A percentile compares a stretch with the other conserved stretches of the same genome.
phyloP scores from a whole-genome alignment of 768 basidiomycete species.

The Serendipita vermifera region DNA sequence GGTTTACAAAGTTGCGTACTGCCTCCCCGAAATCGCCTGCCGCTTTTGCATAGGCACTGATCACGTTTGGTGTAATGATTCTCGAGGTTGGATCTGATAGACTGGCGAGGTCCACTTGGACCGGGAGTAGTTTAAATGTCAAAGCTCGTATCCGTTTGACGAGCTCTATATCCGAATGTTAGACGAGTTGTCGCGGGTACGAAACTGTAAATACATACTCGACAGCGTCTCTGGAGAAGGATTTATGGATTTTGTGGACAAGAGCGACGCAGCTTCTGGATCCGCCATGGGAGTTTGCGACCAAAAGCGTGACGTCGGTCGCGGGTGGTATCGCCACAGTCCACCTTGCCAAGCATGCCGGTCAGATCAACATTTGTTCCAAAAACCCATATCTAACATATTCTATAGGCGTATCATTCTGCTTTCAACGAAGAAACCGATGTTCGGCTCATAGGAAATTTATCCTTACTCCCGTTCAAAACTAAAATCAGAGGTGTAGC shows the following conservation, averaged over 20 bases:
- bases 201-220: conserved; percentile 37
- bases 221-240: conserved; percentile 61
- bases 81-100: conserved; percentile 70
- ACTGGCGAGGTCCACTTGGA: conserved; percentile 54
- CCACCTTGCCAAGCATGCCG: conserved; percentile 15
- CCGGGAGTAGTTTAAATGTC: conserved; percentile 60
- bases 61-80: conserved; percentile 62
- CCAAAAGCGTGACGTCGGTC: not conserved
- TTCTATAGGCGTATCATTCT: conserved; percentile 93
- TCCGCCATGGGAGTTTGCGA: conserved; percentile 13
- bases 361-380: conserved; percentile 15
- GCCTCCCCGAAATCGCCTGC: conserved; percentile 84
- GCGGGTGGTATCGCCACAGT: not conserved
- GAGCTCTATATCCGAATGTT: conserved; percentile 41
- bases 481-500: conserved; percentile 90
- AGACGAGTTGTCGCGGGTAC: too few relatives aligned
- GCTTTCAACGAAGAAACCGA: conserved; percentile 78
- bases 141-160: conserved; percentile 67
- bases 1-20: conserved; percentile 30
- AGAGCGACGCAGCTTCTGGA: conserved; percentile 35
- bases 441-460: conserved; percentile 75
- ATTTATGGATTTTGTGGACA: conserved; percentile 34
- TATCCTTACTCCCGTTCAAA: conserved; percentile 79
- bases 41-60: conserved; percentile 60
- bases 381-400: not conserved